These are phyloP conservation scores for Rubia peregrina DNA, from an alignment of 305 asterid genomes.

Conservation along the genomic window DNA sequence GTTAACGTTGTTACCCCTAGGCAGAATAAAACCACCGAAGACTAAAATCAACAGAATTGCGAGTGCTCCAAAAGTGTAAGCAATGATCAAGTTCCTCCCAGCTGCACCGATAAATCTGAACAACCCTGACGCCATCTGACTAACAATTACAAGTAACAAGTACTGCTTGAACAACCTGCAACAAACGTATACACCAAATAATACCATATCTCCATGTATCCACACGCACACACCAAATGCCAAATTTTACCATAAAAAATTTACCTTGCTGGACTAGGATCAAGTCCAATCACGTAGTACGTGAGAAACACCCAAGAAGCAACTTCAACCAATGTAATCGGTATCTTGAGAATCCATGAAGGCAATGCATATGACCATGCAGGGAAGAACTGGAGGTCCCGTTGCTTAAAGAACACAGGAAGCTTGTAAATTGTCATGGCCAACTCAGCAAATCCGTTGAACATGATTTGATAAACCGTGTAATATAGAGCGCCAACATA, in stretches of 20 bases:
- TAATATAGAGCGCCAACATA: conserved; percentile 54
- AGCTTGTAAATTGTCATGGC: conserved; percentile 56
- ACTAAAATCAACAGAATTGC: conserved; percentile 57
- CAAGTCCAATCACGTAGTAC: conserved; percentile 46
- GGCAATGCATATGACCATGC: conserved; percentile 64
- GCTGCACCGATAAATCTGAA: conserved; percentile 73
- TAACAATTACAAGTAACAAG: conserved; percentile 46
- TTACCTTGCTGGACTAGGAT: conserved; percentile 12
- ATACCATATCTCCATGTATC: conserved; percentile 9
- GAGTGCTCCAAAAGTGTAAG: conserved; percentile 81
- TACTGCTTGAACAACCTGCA: conserved; percentile 69
- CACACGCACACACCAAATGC: background rate
- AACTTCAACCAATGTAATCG: conserved; percentile 40
- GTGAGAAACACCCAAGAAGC: conserved; percentile 41
- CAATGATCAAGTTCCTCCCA: conserved; percentile 77
- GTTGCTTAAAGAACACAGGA: conserved; percentile 60
- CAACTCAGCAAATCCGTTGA: conserved; percentile 60
- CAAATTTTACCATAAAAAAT: background rate
- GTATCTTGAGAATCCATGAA: conserved; percentile 51
- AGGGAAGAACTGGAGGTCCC: conserved; percentile 60
- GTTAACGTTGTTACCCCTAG: conserved; percentile 49
- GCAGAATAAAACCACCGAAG: conserved; percentile 79
- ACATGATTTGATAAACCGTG: conserved; percentile 35
- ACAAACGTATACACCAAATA: background rate
- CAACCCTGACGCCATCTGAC: conserved; percentile 76